phyloP scores from a whole-genome alignment of 257 asterid genomes.

The Solanum pinnatisectum region DNA sequence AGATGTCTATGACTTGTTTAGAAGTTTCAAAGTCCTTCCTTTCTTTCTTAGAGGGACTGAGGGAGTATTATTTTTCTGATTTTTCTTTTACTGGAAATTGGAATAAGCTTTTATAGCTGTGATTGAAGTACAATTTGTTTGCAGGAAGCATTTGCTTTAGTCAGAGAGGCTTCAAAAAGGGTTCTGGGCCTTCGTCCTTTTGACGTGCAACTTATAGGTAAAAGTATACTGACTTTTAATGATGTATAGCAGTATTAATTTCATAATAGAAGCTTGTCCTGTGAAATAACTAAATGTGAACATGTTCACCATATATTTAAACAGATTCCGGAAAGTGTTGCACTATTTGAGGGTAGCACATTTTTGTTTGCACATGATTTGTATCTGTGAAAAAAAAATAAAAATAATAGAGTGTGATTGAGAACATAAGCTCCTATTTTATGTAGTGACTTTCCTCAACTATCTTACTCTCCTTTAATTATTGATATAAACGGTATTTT shows the following conservation, averaged over 20 bases:
- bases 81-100: neutral
- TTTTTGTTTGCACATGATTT: neutral
- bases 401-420: neutral
- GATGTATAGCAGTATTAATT: neutral
- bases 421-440: neutral
- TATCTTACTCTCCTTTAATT: neutral
- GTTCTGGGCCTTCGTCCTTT: slow-evolving; percentile 98
- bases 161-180: slow-evolving; percentile 93
- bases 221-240: neutral
- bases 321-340: neutral
- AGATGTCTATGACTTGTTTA: neutral
- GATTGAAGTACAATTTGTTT: slow-evolving; percentile 4
- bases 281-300: neutral
- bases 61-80: neutral
- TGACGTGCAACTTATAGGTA: slow-evolving; percentile 92
- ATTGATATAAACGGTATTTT: neutral
- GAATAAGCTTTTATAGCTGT: neutral
- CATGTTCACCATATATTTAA: neutral
- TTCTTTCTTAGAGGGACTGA: neutral
- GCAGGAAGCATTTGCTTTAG: slow-evolving; percentile 95
- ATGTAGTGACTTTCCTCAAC: neutral
- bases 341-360: neutral
- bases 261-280: neutral
- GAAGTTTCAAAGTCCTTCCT: neutral
- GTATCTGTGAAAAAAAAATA: neutral